phyloP scores from a whole-genome alignment of 2,329 filamentous ascomycete species.

The Phialophora macrospora region DNA sequence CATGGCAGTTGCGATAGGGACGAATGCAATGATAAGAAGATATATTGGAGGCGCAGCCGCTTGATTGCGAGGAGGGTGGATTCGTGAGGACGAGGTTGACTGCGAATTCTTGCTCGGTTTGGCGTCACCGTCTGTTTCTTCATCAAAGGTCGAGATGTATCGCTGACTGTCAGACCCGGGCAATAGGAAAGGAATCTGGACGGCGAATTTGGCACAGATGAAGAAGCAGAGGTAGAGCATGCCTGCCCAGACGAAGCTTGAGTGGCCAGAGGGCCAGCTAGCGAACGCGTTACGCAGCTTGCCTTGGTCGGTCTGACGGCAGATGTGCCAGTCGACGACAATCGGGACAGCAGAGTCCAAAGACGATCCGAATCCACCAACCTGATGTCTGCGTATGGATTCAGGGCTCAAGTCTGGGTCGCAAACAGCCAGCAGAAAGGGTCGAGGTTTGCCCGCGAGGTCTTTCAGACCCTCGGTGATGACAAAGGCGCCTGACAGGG shows the following conservation, averaged over 20 bases:
- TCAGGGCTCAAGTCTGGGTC: conserved; percentile 66
- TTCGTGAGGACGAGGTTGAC: conserved; percentile 27
- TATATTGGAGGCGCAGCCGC: conserved; percentile 84
- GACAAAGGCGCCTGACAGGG: conserved; percentile 73
- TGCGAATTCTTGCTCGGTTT: conserved; percentile 6
- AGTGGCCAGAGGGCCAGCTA: conserved; percentile 79
- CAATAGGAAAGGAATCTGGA: conserved; percentile 52
- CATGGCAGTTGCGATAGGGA: conserved; percentile 74
- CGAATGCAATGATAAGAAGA: conserved; percentile 67
- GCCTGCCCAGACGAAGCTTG: conserved; percentile 76
- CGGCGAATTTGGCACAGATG: conserved; percentile 66
- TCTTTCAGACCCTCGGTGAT: conserved; percentile 87
- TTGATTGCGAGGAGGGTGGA: conserved; percentile 65
- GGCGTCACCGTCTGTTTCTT: conserved; percentile 20
- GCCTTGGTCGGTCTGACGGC: conserved; percentile 65
- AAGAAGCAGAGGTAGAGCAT: conserved; percentile 86
- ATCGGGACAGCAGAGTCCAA: conserved; percentile 62
- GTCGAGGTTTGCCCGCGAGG: conserved; percentile 67
- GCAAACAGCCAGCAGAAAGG: conserved; percentile 72
- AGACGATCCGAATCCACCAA: conserved; percentile 62
- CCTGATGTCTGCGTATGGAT: conserved; percentile 63
- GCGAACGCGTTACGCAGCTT: conserved; percentile 80
- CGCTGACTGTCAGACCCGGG: conserved; percentile 29
- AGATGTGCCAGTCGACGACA: conserved; percentile 78
- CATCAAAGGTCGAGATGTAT: conserved; percentile 30